Conservation (phyloP, 164 flowering plant genomes). For the Tetrastigma voinierianum region DNA sequence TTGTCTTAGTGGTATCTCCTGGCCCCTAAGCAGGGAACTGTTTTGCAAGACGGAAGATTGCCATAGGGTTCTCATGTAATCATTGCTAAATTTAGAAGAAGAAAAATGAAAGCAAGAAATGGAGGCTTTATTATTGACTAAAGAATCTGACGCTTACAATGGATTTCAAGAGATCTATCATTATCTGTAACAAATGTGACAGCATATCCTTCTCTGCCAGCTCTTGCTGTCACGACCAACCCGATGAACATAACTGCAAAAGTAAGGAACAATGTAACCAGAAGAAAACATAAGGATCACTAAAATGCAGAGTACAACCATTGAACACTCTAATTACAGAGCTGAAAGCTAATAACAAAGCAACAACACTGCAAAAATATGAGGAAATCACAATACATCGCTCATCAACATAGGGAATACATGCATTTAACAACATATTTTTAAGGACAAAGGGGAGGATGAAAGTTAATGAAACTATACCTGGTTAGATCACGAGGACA, state of each 20-base stretch:
- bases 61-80: no score
- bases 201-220: constrained; percentile 96
- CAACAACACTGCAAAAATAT: no score
- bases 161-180: constrained; percentile 77
- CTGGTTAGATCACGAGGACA: constrained; percentile 94
- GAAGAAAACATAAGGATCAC: constrained; percentile 1
- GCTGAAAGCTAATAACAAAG: no score
- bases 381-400: neutral
- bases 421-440: no score
- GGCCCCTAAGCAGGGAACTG: no score
- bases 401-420: neutral
- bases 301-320: no score
- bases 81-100: no score
- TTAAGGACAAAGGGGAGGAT: neutral
- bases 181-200: constrained; percentile 92
- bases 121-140: neutral
- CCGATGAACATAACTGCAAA: constrained; percentile 86
- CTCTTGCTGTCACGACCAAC: constrained; percentile 99
- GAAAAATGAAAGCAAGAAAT: neutral
- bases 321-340: no score
- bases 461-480: constrained; percentile 26
- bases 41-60: no score
- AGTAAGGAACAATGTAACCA: neutral
- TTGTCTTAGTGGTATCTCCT: no score
- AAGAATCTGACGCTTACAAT: constrained; percentile 56